Evolutionary conservation across 371 early-diverging fungal species (phyloP).

Genomic region (Fennellomyces sp.): DNA sequence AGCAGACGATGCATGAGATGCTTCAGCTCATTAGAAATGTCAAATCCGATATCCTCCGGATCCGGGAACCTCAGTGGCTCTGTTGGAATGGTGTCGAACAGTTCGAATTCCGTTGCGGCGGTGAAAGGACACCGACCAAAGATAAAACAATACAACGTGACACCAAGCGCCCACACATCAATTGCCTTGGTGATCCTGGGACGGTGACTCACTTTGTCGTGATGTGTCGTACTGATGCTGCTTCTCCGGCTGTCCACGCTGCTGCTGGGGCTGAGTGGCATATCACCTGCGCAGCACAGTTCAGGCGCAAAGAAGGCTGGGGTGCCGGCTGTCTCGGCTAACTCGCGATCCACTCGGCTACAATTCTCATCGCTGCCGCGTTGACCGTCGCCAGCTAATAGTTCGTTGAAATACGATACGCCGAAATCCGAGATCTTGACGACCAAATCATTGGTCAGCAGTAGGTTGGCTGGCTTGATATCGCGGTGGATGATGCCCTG

Average conservation of each 20-base stretch:
- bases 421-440: conserved; percentile 98
- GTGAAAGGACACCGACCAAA: conserved; percentile 97
- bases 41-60: conserved; percentile 24
- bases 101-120: conserved; percentile 95
- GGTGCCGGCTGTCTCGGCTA: conserved; percentile 94
- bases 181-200: conserved; percentile 84
- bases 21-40: conserved; percentile 34
- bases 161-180: conserved; percentile 99
- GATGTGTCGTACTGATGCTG: background rate
- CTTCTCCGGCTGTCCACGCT: conserved; percentile 5
- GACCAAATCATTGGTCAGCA: conserved; percentile 67
- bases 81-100: conserved; percentile 88
- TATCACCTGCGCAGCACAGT: conserved; percentile 77
- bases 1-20: conserved; percentile 77
- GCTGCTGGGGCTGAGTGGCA: conserved; percentile 13
- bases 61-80: conserved; percentile 52
- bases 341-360: conserved; percentile 66
- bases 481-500: conserved; percentile 95
- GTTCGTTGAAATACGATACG: conserved; percentile 77
- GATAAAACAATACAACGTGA: conserved; percentile 97
- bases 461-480: conserved; percentile 94
- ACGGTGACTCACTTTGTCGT: conserved; percentile 4
- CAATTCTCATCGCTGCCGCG: conserved; percentile 6
- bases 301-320: conserved; percentile 99
- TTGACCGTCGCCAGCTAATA: conserved; percentile 32